A percentile compares a stretch with the other conserved stretches of the same genome.
Evolutionary conservation across 805 yeast genomes (phyloP).

Genomic region (Starmera quercuum): DNA sequence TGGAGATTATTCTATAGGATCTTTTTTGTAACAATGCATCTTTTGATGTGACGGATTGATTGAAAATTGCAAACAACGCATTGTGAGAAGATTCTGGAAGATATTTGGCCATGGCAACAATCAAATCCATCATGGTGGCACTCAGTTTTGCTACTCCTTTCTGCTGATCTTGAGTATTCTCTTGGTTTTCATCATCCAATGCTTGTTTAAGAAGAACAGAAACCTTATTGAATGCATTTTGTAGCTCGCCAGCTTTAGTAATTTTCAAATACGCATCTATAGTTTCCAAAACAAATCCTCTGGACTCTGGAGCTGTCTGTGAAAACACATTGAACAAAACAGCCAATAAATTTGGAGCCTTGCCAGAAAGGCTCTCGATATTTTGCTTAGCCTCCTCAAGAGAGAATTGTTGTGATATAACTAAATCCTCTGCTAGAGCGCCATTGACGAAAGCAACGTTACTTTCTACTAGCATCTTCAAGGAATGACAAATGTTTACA

Average conservation of each 20-base stretch:
- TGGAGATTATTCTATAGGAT: constrained; percentile 71
- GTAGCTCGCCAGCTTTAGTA: constrained; percentile 58
- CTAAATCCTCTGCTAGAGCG: constrained; percentile 44
- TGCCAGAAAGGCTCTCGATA: constrained; percentile 53
- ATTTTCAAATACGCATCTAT: constrained; percentile 75
- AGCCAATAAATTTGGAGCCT: constrained; percentile 70
- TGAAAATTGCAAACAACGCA: constrained; percentile 74
- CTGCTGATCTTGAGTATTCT: constrained; percentile 23
- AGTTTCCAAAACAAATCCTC: constrained; percentile 81
- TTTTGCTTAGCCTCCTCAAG: constrained; percentile 45
- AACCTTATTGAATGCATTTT: constrained; percentile 75
- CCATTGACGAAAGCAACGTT: constrained; percentile 58
- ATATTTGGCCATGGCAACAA: constrained; percentile 80
- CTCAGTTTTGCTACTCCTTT: constrained; percentile 43
- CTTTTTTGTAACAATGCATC: constrained; percentile 80
- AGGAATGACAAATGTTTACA: constrained; percentile 74
- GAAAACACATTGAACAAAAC: constrained; percentile 89
- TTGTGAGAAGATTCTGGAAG: constrained; percentile 64
- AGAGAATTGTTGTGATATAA: constrained; percentile 58
- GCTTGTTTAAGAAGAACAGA: constrained; percentile 72
- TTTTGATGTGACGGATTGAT: constrained; percentile 48
- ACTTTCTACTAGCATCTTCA: constrained; percentile 72
- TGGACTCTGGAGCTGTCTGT: constrained; percentile 77
- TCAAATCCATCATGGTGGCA: constrained; percentile 85
- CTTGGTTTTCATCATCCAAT: constrained; percentile 47